These are phyloP conservation scores for Leishmania turanica DNA, from an alignment of 208 protist genomes.

Conservation along the genomic window DNA sequence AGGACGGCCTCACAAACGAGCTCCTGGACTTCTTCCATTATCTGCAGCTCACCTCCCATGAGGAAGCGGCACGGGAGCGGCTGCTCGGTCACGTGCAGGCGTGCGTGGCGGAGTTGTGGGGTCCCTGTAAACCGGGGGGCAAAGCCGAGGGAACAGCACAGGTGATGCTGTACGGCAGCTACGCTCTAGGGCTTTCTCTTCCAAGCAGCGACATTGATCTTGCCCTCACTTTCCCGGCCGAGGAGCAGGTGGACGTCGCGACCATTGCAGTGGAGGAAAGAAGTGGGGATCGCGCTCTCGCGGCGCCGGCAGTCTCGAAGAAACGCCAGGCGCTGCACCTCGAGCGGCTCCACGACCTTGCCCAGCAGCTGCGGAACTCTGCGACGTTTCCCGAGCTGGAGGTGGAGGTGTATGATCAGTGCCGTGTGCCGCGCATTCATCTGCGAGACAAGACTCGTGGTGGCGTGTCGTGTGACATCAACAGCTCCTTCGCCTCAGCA, in stretches of 20 bases:
- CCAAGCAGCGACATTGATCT: slow-evolving; percentile 65
- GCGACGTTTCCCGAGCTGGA: neutral
- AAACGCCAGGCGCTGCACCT: slow-evolving; percentile 26
- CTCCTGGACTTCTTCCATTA: slow-evolving; percentile 51
- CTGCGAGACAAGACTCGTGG: slow-evolving; percentile 28
- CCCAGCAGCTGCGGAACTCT: slow-evolving; percentile 18
- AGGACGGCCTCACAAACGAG: slow-evolving; percentile 46
- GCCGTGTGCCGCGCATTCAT: slow-evolving; percentile 54
- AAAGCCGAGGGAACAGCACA: neutral
- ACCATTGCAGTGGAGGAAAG: neutral
- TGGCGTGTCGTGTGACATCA: slow-evolving; percentile 48
- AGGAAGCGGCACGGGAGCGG: slow-evolving; percentile 27
- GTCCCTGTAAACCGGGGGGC: neutral
- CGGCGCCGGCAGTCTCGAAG: neutral
- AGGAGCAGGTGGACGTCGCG: slow-evolving; percentile 3
- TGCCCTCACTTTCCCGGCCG: slow-evolving; percentile 26
- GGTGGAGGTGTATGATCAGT: slow-evolving; percentile 53
- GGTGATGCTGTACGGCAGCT: slow-evolving; percentile 68
- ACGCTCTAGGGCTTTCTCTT: slow-evolving; percentile 59
- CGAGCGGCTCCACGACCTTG: slow-evolving; percentile 29
- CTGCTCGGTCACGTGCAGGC: slow-evolving; percentile 33
- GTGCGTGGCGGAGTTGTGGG: slow-evolving; percentile 35
- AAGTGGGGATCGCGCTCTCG: neutral
- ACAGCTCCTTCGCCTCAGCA: slow-evolving; percentile 28
- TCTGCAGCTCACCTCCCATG: slow-evolving; percentile 28